Evolutionary conservation across 805 yeast genomes (phyloP).

Genomic region (Grigorovia humatica): DNA sequence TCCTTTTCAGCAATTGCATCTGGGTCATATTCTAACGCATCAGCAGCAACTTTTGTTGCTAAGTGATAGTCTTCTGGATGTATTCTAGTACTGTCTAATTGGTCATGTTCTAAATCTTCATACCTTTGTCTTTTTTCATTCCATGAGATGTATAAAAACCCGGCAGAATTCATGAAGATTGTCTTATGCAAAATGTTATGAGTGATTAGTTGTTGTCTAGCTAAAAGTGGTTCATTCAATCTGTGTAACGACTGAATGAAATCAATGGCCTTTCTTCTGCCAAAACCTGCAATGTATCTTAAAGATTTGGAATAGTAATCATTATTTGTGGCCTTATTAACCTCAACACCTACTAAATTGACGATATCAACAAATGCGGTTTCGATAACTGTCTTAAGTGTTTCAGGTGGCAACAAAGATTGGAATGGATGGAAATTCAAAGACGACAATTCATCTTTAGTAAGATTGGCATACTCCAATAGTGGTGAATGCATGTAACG

Average conservation of each 20-base stretch:
- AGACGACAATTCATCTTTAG: constrained; percentile 59
- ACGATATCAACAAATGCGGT: constrained; percentile 82
- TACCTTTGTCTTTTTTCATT: constrained; percentile 36
- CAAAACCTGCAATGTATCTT: constrained; percentile 82
- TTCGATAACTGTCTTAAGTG: constrained; percentile 55
- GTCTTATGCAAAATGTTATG: constrained; percentile 68
- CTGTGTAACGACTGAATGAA: constrained; percentile 68
- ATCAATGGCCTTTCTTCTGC: constrained; percentile 90
- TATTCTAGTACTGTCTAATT: constrained; percentile 87
- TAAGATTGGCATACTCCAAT: constrained; percentile 70
- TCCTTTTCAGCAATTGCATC: constrained; percentile 67
- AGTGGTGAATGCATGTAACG: constrained; percentile 91
- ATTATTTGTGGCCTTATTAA: constrained; percentile 73
- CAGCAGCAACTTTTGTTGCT: constrained; percentile 96
- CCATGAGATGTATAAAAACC: constrained; percentile 72
- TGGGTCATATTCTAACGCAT: constrained; percentile 91
- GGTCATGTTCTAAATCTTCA: constrained; percentile 56
- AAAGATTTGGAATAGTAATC: constrained; percentile 59
- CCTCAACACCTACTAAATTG: constrained; percentile 86
- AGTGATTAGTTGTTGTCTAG: constrained; percentile 79
- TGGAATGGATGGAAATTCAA: constrained; percentile 67
- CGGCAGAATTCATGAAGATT: constrained; percentile 84
- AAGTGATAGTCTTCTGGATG: constrained; percentile 97
- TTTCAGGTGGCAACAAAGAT: constrained; percentile 52
- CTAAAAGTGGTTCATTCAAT: constrained; percentile 42